phyloP scores from a whole-genome alignment of 495 filamentous ascomycete species.

The Neurospora pannonica region DNA sequence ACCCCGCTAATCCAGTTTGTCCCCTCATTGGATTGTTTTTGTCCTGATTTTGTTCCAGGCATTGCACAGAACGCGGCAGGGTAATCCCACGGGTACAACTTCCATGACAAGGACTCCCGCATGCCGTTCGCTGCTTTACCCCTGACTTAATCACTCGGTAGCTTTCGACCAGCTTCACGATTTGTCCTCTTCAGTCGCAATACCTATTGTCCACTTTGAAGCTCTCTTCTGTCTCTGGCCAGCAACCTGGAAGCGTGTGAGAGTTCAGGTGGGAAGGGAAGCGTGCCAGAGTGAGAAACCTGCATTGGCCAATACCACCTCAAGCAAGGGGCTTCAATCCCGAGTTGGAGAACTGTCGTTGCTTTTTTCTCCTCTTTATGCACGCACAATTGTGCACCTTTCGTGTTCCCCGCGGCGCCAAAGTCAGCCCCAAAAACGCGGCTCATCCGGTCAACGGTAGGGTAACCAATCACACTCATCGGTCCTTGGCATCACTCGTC shows the following conservation, averaged over 20 bases:
- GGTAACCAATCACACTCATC: not conserved
- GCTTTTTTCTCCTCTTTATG: not conserved
- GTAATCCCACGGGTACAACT: not conserved
- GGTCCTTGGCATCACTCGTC: not conserved
- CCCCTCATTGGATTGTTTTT: not conserved
- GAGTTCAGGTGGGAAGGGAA: not conserved
- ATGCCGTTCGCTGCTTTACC: not conserved
- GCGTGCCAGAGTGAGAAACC: not conserved
- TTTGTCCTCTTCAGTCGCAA: not conserved
- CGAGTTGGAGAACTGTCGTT: not conserved
- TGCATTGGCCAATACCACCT: not conserved
- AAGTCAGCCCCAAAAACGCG: not conserved
- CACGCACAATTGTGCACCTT: not conserved
- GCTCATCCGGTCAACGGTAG: not conserved
- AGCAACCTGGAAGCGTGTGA: not conserved
- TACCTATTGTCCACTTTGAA: not conserved
- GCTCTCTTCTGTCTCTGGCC: not conserved
- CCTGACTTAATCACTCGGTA: not conserved
- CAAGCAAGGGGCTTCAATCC: not conserved
- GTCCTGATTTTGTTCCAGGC: not conserved
- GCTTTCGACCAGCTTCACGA: not conserved
- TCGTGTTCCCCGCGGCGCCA: not conserved
- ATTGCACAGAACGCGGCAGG: not conserved
- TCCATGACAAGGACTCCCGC: not conserved
- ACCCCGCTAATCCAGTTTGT: not conserved